Evolutionary conservation across 495 filamentous ascomycete species (phyloP).

Genomic region (Viridothelium virens): DNA sequence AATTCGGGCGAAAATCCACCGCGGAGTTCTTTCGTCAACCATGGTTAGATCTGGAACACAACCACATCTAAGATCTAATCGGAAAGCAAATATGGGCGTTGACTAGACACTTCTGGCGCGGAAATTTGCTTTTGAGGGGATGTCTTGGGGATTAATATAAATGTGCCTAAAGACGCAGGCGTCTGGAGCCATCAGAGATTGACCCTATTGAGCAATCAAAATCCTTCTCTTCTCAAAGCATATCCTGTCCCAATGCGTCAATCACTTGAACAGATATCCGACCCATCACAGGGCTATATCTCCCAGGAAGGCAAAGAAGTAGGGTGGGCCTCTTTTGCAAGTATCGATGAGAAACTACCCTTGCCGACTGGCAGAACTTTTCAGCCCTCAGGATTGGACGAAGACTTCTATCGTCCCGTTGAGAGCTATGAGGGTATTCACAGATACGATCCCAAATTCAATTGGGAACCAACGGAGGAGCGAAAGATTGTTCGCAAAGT

Average conservation of each 20-base stretch:
- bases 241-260: neutral
- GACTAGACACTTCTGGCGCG: neutral
- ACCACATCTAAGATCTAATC: neutral
- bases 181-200: neutral
- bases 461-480: constrained; percentile 66
- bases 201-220: neutral
- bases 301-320: neutral
- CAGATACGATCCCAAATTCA: constrained; percentile 64
- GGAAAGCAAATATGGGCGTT: neutral
- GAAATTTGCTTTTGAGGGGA: neutral
- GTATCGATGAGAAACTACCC: neutral
- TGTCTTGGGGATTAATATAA: neutral
- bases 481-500: constrained; percentile 59
- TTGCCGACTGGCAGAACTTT: constrained; percentile 21
- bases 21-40: neutral
- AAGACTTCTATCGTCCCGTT: constrained; percentile 49
- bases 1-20: neutral
- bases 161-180: neutral
- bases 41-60: neutral
- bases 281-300: neutral
- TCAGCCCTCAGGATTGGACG: constrained; percentile 23
- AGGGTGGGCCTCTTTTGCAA: neutral
- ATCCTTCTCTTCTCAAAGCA: neutral
- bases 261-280: constrained; percentile 5
- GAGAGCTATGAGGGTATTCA: constrained; percentile 59